Percentiles rank a stretch among this genome's conserved stretches.
phyloP scores from a whole-genome alignment of 2,329 filamentous ascomycete species.

The Neonectria sp. region DNA sequence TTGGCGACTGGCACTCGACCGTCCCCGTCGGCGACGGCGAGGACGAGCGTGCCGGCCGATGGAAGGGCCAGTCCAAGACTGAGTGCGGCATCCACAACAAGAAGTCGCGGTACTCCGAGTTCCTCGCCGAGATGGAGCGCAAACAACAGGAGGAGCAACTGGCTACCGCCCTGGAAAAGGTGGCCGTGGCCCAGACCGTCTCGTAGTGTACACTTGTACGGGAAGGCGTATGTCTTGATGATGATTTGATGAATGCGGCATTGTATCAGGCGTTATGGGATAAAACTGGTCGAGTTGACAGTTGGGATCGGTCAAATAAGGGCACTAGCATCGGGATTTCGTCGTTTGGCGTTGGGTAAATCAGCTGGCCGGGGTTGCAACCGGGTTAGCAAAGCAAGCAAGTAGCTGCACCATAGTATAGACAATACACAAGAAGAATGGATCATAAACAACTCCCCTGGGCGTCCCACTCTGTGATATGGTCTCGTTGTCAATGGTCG shows the following conservation, averaged over 20 bases:
- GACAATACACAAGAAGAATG: constrained; percentile 35
- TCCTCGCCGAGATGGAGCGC: constrained; percentile 80
- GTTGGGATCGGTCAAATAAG: constrained; percentile 26
- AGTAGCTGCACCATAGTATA: constrained; percentile 30
- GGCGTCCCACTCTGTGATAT: constrained; percentile 18
- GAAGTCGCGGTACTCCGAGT: constrained; percentile 92
- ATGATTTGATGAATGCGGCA: constrained; percentile 50
- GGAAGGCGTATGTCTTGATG: constrained; percentile 32
- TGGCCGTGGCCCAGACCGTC: constrained; percentile 42
- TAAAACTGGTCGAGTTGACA: constrained; percentile 33
- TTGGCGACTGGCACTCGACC: constrained; percentile 99
- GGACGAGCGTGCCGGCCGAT: constrained; percentile 95
- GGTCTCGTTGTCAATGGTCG: constrained; percentile 16
- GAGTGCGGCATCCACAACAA: constrained; percentile 99
- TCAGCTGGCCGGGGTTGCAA: constrained; percentile 31
- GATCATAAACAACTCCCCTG: constrained; percentile 17
- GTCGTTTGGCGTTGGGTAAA: constrained; percentile 44
- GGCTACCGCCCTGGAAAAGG: constrained; percentile 48
- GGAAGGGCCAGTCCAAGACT: constrained; percentile 96
- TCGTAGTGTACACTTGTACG: constrained; percentile 45
- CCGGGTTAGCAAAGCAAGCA: constrained; percentile 30
- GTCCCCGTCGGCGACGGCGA: constrained; percentile 90
- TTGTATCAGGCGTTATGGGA: constrained; percentile 47
- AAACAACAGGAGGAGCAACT: constrained; percentile 70
- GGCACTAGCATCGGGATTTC: constrained; percentile 32